Percentiles rank a stretch among this genome's conserved stretches.
Evolutionary conservation across 2,329 filamentous ascomycete species (phyloP).

Genomic region (Coniochaeta sp.): DNA sequence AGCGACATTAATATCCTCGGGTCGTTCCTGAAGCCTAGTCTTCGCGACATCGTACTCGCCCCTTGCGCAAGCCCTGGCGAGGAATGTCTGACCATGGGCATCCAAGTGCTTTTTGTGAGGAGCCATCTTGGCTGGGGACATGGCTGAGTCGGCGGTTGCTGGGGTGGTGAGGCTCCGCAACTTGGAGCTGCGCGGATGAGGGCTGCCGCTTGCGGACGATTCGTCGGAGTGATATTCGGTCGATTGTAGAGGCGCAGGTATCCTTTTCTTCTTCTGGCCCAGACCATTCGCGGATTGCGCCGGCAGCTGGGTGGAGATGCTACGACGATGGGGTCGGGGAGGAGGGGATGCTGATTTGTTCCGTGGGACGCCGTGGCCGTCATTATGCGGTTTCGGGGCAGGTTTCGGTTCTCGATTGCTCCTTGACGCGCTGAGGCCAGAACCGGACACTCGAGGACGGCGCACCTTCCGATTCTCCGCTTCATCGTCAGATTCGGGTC

Average conservation of each 20-base stretch:
- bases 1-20: conserved; percentile 79
- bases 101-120: conserved; percentile 84
- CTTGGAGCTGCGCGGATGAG: conserved; percentile 51
- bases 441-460: conserved; percentile 43
- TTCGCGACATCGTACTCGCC: conserved; percentile 77
- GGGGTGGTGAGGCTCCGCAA: conserved; percentile 49
- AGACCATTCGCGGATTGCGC: conserved; percentile 48
- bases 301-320: conserved; percentile 56
- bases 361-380: conserved; percentile 23
- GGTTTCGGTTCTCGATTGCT: conserved; percentile 8
- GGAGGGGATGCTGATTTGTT: conserved; percentile 55
- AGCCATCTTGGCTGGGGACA: conserved; percentile 61
- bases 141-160: conserved; percentile 49
- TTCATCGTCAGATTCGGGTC: conserved; percentile 52
- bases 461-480: conserved; percentile 45
- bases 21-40: conserved; percentile 66
- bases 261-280: conserved; percentile 52
- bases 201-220: conserved; percentile 54
- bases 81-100: conserved; percentile 81
- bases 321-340: conserved; percentile 52
- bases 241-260: conserved; percentile 54
- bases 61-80: conserved; percentile 84
- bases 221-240: conserved; percentile 63
- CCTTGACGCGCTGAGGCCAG: conserved; percentile 21
- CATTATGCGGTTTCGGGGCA: conserved; percentile 14